A percentile compares a stretch with the other conserved stretches of the same genome.
Evolutionary conservation across 805 yeast genomes (phyloP).

Genomic region (Teunomyces panamensis): DNA sequence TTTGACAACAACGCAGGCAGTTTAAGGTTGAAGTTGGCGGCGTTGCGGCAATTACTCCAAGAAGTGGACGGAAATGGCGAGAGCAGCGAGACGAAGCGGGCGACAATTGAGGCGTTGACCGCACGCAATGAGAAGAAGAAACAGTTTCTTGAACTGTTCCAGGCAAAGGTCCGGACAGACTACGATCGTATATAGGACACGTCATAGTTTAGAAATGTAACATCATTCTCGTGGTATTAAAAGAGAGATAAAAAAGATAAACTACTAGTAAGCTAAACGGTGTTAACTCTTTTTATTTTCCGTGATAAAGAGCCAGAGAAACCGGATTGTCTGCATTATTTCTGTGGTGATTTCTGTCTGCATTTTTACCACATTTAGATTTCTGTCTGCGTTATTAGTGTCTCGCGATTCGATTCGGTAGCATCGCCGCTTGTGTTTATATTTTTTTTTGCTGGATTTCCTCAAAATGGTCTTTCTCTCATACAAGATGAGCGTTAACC

Average conservation of each 20-base stretch:
- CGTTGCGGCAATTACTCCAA: slow-evolving; percentile 32
- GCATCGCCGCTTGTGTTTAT: no score
- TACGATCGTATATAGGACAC: slow-evolving; percentile 1
- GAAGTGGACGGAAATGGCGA: slow-evolving; percentile 46
- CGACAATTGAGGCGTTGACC: slow-evolving; percentile 29
- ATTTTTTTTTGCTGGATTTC: background rate
- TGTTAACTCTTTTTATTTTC: no score
- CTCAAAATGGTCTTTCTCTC: background rate
- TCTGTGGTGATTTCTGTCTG: background rate
- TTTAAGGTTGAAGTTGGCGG: slow-evolving; percentile 39
- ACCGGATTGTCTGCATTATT: background rate
- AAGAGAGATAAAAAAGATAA: no score
- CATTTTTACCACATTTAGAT: background rate
- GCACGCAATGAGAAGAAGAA: slow-evolving; percentile 26
- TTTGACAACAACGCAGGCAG: slow-evolving; percentile 46
- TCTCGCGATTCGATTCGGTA: no score
- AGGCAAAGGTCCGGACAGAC: slow-evolving; percentile 11
- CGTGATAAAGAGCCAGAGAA: no score
- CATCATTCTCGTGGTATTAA: background rate
- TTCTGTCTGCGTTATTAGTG: background rate
- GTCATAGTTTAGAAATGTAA: background rate
- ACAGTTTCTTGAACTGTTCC: slow-evolving; percentile 18
- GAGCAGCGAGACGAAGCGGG: slow-evolving; percentile 34
- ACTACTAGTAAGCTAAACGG: no score
- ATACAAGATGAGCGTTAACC: background rate